Evolutionary conservation across 2,329 filamentous ascomycete species (phyloP).

Genomic region (Fusarium nygamai): DNA sequence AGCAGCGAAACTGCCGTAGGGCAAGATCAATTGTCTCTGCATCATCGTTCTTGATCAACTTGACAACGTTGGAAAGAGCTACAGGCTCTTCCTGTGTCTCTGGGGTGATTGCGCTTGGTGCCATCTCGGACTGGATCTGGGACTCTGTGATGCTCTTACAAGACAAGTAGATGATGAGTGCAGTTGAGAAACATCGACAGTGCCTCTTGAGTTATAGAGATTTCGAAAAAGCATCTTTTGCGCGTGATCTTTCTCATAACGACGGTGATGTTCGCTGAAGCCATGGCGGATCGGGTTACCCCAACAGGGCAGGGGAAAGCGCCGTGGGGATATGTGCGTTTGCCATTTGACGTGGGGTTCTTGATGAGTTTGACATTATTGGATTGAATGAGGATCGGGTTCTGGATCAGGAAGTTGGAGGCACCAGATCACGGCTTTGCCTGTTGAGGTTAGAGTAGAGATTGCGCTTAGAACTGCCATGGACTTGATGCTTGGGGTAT

Average conservation of each 20-base stretch:
- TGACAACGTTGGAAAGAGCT: conserved; percentile 33
- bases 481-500: neutral
- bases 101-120: conserved; percentile 37
- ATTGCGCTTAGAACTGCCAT: conserved; percentile 29
- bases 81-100: conserved; percentile 30
- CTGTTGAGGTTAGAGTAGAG: neutral
- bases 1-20: conserved; percentile 67
- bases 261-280: neutral
- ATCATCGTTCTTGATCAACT: conserved; percentile 41
- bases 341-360: conserved; percentile 11
- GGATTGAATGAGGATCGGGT: neutral
- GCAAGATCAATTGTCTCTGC: conserved; percentile 56
- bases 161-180: neutral
- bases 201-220: conserved; percentile 6
- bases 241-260: conserved; percentile 9
- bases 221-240: conserved; percentile 7
- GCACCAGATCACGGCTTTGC: conserved; percentile 14
- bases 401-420: conserved; percentile 25
- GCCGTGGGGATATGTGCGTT: neutral
- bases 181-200: neutral
- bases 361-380: neutral
- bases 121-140: conserved; percentile 22
- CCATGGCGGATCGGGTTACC: neutral
- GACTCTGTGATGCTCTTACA: neutral
- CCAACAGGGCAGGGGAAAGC: conserved; percentile 15